phyloP scores from a whole-genome alignment of 2,329 filamentous ascomycete species.

The Epicoccum sorghinum region DNA sequence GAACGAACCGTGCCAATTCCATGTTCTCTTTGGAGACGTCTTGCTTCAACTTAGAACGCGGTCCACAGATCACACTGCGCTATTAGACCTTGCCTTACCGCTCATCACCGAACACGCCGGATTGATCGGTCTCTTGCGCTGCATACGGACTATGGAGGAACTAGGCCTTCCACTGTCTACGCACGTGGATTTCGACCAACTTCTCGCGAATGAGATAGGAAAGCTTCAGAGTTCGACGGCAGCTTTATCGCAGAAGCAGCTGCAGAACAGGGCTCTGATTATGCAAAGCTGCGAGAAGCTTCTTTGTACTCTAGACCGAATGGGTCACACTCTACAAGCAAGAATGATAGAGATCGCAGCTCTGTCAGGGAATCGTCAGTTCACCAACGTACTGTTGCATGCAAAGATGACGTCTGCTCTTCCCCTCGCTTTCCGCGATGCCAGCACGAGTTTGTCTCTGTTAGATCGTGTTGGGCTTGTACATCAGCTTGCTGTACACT shows the following conservation, averaged over 20 bases:
- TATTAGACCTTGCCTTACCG: conserved; percentile 23
- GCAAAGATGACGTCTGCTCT: conserved; percentile 31
- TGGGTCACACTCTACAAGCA: conserved; percentile 5
- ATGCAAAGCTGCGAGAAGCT: conserved; percentile 17
- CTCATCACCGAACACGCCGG: conserved; percentile 16
- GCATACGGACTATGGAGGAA: conserved; percentile 19
- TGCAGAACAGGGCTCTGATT: neutral
- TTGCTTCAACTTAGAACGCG: conserved; percentile 15
- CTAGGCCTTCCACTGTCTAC: conserved; percentile 10
- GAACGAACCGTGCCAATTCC: neutral
- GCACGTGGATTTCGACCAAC: neutral
- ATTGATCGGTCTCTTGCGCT: conserved; percentile 10
- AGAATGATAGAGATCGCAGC: conserved; percentile 4
- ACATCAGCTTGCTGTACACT: conserved; percentile 43
- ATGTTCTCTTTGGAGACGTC: conserved; percentile 17
- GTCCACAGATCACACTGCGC: conserved; percentile 20
- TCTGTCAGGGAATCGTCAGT: conserved; percentile 25
- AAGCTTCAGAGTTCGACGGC: neutral
- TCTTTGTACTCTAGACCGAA: conserved; percentile 7
- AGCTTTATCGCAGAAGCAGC: neutral
- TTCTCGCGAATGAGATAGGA: neutral
- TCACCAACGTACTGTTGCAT: conserved; percentile 32
- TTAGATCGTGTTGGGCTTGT: conserved; percentile 28
- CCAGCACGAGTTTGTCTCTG: conserved; percentile 19
- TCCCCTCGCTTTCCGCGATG: conserved; percentile 29